Percentiles rank a stretch among this genome's conserved stretches.
phyloP scores from a whole-genome alignment of 352 stramenopile genomes.

The Hyaloperonospora arabidopsidis region DNA sequence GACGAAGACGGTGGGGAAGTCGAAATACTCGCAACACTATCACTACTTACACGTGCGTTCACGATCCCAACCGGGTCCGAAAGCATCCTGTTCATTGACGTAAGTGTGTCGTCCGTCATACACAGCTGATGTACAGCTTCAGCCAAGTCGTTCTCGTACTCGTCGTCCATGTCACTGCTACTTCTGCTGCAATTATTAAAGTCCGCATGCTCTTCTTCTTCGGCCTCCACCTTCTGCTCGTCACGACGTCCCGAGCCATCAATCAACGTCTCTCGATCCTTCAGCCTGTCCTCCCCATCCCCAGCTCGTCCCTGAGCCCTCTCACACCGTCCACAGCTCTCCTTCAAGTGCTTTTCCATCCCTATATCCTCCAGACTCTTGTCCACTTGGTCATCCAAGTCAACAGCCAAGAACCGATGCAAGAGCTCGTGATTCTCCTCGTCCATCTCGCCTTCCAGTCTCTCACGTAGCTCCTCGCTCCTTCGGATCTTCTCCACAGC shows the following conservation, averaged over 20 bases:
- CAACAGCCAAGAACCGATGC: conserved; percentile 32
- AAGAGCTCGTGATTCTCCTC: conserved; percentile 37
- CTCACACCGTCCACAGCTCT: conserved; percentile 17
- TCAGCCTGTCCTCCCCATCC: conserved; percentile 3
- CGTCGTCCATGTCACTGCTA: conserved; percentile 39
- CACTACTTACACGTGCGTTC: conserved; percentile 18
- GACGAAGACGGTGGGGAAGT: conserved; percentile 66
- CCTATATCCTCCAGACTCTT: conserved; percentile 11
- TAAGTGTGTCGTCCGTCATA: conserved; percentile 55
- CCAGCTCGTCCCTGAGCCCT: conserved; percentile 6
- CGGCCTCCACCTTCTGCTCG: conserved; percentile 13
- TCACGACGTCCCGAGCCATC: conserved; percentile 16
- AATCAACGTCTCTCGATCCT: conserved; percentile 5
- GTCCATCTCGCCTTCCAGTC: conserved; percentile 51
- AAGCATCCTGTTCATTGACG: conserved; percentile 41
- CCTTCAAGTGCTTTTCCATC: conserved; percentile 17
- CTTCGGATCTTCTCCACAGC: conserved; percentile 64
- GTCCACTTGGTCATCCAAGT: conserved; percentile 5
- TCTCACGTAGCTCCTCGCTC: conserved; percentile 54
- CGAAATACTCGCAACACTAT: conserved; percentile 28
- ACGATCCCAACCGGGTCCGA: conserved; percentile 47
- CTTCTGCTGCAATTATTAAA: neutral
- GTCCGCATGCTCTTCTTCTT: conserved; percentile 10
- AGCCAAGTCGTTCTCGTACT: conserved; percentile 64
- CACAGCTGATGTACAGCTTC: conserved; percentile 63